Percentiles rank a stretch among this genome's conserved stretches.
Conservation (phyloP, 208 protist genomes). For the Trypanosoma melophagium region DNA sequence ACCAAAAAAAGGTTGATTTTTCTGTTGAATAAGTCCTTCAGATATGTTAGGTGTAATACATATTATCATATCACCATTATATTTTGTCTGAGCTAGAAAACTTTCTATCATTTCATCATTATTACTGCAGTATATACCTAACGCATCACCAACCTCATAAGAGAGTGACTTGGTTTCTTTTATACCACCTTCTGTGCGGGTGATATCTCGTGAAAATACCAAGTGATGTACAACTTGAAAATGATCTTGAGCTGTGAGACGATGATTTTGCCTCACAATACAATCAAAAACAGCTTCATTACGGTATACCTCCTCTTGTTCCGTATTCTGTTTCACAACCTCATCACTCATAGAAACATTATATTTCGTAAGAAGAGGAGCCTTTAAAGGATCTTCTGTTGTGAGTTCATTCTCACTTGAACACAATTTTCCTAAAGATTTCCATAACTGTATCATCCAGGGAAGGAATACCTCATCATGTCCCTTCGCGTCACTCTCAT, state of each 20-base stretch:
- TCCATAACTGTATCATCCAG: slow-evolving; percentile 71
- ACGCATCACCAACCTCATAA: slow-evolving; percentile 80
- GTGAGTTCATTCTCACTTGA: not conserved
- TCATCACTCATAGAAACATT: slow-evolving; percentile 19
- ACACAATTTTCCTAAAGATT: slow-evolving; percentile 34
- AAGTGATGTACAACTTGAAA: slow-evolving; percentile 75
- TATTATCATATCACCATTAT: slow-evolving; percentile 45
- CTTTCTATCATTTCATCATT: slow-evolving; percentile 45
- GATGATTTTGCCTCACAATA: slow-evolving; percentile 40
- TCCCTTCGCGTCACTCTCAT: slow-evolving; percentile 89
- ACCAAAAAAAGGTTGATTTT: slow-evolving; percentile 52
- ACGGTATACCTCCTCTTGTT: not conserved
- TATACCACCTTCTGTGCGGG: slow-evolving; percentile 10
- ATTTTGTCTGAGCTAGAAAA: slow-evolving; percentile 41
- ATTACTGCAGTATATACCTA: slow-evolving; percentile 79
- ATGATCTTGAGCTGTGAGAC: slow-evolving; percentile 58
- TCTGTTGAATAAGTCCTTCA: slow-evolving; percentile 53
- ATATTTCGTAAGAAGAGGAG: slow-evolving; percentile 34
- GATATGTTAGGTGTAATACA: slow-evolving; percentile 37
- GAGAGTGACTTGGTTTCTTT: slow-evolving; percentile 1
- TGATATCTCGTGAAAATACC: slow-evolving; percentile 24
- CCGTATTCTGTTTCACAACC: not conserved
- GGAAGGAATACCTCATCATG: slow-evolving; percentile 66
- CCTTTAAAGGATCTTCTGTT: slow-evolving; percentile 21
- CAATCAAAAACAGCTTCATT: slow-evolving; percentile 43